These are phyloP conservation scores for Aspergillus haitiensis DNA, from an alignment of 495 filamentous ascomycete genomes.

Conservation along the genomic window DNA sequence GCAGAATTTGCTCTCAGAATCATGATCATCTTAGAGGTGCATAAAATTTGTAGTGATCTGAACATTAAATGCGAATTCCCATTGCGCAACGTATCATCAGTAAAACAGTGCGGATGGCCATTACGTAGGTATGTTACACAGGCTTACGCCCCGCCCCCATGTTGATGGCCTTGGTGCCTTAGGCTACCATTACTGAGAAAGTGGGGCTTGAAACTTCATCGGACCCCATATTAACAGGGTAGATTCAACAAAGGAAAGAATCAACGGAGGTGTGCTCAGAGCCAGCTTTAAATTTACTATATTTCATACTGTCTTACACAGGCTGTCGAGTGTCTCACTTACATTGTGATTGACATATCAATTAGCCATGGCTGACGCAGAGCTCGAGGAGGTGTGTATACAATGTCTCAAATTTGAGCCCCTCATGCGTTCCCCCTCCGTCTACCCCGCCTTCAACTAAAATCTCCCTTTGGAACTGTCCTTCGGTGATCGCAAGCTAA, in stretches of 20 bases:
- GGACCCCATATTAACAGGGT: too few species aligned
- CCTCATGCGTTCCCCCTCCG: not conserved
- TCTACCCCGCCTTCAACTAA: not conserved
- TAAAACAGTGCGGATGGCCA: constrained; percentile 2
- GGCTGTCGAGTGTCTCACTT: too few species aligned
- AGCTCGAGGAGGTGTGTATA: constrained; percentile 70
- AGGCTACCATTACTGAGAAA: constrained; percentile 12
- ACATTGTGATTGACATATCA: constrained; percentile 3
- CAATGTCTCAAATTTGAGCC: not conserved
- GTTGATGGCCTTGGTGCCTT: constrained; percentile 23
- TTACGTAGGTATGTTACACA: too few species aligned
- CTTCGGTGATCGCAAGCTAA: constrained; percentile 3
- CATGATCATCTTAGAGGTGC: too few species aligned
- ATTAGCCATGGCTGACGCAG: constrained; percentile 72
- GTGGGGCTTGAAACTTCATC: constrained; percentile 24
- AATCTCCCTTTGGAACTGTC: not conserved
- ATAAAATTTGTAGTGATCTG: too few species aligned
- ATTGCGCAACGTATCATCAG: too few species aligned
- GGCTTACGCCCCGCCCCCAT: constrained; percentile 3
- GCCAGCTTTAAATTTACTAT: too few species aligned
- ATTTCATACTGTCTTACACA: too few species aligned
- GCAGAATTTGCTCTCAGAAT: too few species aligned
- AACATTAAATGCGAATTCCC: too few species aligned
- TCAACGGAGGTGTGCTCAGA: not conserved
- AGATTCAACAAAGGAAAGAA: too few species aligned